A percentile compares a stretch with the other conserved stretches of the same genome.
phyloP scores from a whole-genome alignment of 345 rosid genomes.

The Microthlaspi erraticum region DNA sequence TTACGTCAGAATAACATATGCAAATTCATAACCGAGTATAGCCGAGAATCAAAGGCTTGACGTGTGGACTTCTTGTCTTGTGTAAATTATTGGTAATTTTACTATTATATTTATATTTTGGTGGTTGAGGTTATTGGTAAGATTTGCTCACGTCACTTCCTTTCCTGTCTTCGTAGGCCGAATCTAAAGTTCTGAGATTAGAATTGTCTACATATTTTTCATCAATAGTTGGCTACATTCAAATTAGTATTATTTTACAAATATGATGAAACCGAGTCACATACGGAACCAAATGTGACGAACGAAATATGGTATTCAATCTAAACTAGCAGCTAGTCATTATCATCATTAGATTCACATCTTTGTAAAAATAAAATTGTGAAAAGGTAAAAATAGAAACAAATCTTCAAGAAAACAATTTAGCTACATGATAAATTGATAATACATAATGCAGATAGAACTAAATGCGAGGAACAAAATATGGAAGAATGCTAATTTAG shows the following conservation, averaged over 20 bases:
- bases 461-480: neutral
- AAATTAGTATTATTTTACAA: slow-evolving; percentile 11
- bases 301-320: neutral
- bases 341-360: slow-evolving; percentile 17
- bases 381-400: neutral
- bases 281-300: neutral
- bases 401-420: neutral
- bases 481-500: slow-evolving; percentile 15
- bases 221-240: neutral
- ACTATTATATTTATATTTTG: slow-evolving; percentile 8
- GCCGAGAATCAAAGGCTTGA: slow-evolving; percentile 26
- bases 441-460: neutral
- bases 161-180: slow-evolving; percentile 31
- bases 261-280: neutral
- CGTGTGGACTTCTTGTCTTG: slow-evolving; percentile 17
- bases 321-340: neutral
- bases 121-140: slow-evolving; percentile 28
- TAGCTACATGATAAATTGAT: neutral
- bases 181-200: slow-evolving; percentile 19
- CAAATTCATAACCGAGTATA: slow-evolving; percentile 2
- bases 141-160: slow-evolving; percentile 40
- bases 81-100: slow-evolving; percentile 8
- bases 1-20: neutral
- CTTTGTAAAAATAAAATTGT: slow-evolving; percentile 2
- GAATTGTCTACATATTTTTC: neutral